Evolutionary conservation across 2,329 filamentous ascomycete genomes (phyloP).

Genomic region (Emericellopsis cladophorae): DNA sequence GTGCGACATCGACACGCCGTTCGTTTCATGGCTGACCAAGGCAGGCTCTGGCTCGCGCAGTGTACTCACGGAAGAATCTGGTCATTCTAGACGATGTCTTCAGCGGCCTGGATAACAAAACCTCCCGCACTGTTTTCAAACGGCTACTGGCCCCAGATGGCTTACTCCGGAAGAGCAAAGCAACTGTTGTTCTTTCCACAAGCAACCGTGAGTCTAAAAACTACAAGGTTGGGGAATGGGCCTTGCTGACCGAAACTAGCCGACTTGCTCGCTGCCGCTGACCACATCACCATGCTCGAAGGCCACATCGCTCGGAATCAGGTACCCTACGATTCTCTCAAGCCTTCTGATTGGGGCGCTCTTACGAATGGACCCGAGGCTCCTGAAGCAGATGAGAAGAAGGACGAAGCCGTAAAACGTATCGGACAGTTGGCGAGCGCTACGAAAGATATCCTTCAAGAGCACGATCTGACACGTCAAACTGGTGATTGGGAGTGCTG

Average conservation of each 20-base stretch:
- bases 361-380: background rate
- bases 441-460: constrained; percentile 2
- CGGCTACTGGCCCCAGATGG: constrained; percentile 26
- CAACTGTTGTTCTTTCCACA: constrained; percentile 29
- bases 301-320: constrained; percentile 24
- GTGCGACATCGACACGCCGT: too few species aligned
- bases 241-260: constrained; percentile 4
- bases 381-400: background rate
- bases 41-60: constrained; percentile 16
- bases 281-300: constrained; percentile 12
- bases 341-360: constrained; percentile 17
- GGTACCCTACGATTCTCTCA: constrained; percentile 23
- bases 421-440: background rate
- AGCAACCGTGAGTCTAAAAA: constrained; percentile 16
- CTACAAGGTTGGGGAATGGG: background rate
- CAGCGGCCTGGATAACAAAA: constrained; percentile 30
- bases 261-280: constrained; percentile 10
- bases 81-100: constrained; percentile 33
- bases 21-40: background rate
- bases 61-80: constrained; percentile 19
- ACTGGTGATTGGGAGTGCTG: constrained; percentile 15
- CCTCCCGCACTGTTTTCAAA: constrained; percentile 26
- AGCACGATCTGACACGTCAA: constrained; percentile 11
- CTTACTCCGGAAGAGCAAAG: constrained; percentile 20
- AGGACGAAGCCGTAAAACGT: background rate